These are phyloP conservation scores for Cenchrus purpureus DNA, from an alignment of 176 grass and related monocot species.

Conservation along the genomic window DNA sequence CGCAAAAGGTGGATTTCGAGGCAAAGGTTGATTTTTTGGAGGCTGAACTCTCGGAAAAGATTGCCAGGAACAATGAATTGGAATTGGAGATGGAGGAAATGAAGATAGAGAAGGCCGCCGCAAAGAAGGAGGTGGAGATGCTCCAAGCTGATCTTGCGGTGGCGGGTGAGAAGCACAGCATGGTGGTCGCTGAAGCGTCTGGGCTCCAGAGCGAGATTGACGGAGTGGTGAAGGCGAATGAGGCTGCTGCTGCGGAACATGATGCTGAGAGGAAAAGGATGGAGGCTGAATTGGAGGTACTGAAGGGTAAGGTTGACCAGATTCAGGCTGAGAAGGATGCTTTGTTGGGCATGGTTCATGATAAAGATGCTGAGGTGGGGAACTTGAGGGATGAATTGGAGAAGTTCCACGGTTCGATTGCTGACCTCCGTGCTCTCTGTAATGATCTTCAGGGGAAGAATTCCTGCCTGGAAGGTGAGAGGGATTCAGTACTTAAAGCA, in stretches of 20 bases:
- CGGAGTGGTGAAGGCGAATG: slow-evolving; percentile 6
- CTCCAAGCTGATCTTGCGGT: background rate
- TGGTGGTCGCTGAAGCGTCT: background rate
- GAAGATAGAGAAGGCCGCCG: background rate
- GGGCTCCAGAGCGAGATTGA: slow-evolving; percentile 1
- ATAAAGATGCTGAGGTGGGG: slow-evolving; percentile 42
- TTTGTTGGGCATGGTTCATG: background rate
- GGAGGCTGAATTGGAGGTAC: background rate
- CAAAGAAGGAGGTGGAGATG: background rate
- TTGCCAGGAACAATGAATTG: slow-evolving; percentile 8
- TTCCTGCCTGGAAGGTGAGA: slow-evolving; percentile 39
- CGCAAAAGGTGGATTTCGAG: background rate
- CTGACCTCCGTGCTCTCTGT: background rate
- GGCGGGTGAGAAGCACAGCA: background rate
- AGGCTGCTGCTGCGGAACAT: background rate
- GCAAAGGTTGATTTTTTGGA: background rate
- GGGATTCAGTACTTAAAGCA: background rate
- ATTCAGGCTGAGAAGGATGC: slow-evolving; percentile 58
- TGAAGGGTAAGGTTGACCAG: slow-evolving; percentile 1
- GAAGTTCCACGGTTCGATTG: background rate
- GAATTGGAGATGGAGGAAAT: background rate
- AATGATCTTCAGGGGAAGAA: background rate
- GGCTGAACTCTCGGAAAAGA: background rate
- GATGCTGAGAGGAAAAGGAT: background rate
- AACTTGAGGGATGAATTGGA: slow-evolving; percentile 35